Evolutionary conservation across 192 early-diverging fungal species (phyloP).

Genomic region (Chytriomyces sp.): DNA sequence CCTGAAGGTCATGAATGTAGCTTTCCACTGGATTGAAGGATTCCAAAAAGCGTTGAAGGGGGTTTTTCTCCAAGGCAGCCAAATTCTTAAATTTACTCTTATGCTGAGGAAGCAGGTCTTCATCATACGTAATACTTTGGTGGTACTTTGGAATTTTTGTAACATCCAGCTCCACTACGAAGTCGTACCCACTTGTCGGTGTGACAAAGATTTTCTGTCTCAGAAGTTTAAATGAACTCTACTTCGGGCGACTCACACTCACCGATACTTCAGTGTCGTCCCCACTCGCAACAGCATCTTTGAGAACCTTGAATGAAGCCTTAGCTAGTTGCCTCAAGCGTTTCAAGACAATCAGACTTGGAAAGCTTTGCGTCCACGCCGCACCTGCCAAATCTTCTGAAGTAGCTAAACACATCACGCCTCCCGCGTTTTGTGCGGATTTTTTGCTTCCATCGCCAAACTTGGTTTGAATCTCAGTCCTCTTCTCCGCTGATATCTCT

Average conservation of each 20-base stretch:
- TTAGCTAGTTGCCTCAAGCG: conserved; percentile 68
- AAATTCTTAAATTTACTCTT: conserved; percentile 78
- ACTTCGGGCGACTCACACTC: too few species aligned
- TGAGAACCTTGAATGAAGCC: conserved; percentile 62
- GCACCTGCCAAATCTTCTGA: conserved; percentile 59
- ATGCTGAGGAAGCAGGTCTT: conserved; percentile 18
- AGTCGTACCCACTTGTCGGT: conserved; percentile 77
- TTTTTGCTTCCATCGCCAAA: conserved; percentile 39
- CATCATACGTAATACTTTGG: conserved; percentile 36
- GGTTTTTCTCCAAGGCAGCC: conserved; percentile 46
- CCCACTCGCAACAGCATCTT: conserved; percentile 38
- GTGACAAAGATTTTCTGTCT: conserved; percentile 74
- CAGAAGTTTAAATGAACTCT: too few species aligned
- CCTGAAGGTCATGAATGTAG: conserved; percentile 69
- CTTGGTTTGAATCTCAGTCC: conserved; percentile 36
- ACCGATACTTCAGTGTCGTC: conserved; percentile 49
- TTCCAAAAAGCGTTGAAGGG: conserved; percentile 49
- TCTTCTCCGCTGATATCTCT: conserved; percentile 47
- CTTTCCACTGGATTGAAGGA: conserved; percentile 75
- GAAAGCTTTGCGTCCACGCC: conserved; percentile 61
- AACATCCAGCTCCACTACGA: conserved; percentile 69
- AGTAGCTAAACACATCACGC: conserved; percentile 70
- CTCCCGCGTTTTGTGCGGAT: not conserved
- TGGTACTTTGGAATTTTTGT: conserved; percentile 41
- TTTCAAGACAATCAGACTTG: conserved; percentile 59